Evolutionary conservation across 1,139 yeast genomes (phyloP).

Genomic region (Geotrichum citri-aurantii): DNA sequence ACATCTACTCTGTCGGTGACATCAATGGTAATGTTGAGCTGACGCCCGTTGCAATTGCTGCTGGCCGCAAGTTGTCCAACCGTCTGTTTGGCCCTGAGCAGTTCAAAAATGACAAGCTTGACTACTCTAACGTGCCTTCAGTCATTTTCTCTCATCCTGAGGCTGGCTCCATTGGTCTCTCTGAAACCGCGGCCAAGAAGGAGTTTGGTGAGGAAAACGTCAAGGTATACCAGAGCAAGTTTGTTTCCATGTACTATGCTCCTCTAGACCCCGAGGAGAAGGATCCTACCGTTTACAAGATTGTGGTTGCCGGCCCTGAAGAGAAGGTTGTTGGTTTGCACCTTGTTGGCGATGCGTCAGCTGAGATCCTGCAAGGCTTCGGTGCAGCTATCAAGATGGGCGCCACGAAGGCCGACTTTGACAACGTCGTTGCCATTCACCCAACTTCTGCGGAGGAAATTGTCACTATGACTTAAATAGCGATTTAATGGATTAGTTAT

Average conservation of each 20-base stretch:
- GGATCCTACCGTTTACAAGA: conserved; percentile 81
- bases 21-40: conserved; percentile 81
- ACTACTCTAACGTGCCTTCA: conserved; percentile 78
- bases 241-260: conserved; percentile 91
- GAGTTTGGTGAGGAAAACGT: conserved; percentile 76
- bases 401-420: conserved; percentile 93
- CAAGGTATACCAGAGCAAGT: conserved; percentile 75
- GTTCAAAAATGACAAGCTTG: conserved; percentile 67
- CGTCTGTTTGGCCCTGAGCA: conserved; percentile 78
- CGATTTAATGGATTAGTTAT: background rate
- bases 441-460: conserved; percentile 98
- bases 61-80: conserved; percentile 90
- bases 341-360: conserved; percentile 80
- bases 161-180: conserved; percentile 86
- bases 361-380: conserved; percentile 95
- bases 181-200: conserved; percentile 68
- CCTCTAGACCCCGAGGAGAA: conserved; percentile 63
- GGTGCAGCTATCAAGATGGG: conserved; percentile 94
- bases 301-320: conserved; percentile 68
- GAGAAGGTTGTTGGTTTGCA: conserved; percentile 96
- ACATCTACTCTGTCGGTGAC: conserved; percentile 86
- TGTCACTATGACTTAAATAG: conserved; percentile 65
- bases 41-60: conserved; percentile 98
- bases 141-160: conserved; percentile 96
- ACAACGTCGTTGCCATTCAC: conserved; percentile 93